phyloP scores from a whole-genome alignment of 192 early-diverging fungal species.

The Dimargaris cristalligena region DNA sequence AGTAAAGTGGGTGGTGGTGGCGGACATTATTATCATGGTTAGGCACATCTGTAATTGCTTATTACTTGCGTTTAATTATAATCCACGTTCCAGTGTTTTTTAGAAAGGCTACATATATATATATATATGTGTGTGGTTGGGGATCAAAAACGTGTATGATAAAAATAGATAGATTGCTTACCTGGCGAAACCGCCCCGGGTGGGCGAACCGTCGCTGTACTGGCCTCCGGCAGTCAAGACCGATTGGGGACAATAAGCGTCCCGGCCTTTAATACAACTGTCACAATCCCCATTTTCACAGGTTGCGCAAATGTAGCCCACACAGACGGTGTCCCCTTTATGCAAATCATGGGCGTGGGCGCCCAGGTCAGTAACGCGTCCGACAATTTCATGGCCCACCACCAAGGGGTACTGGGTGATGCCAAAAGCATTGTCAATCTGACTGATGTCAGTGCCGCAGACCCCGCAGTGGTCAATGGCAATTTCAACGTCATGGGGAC shows the following conservation, averaged over 20 bases:
- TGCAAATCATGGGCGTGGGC: slow-evolving; percentile 13
- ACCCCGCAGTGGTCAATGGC: slow-evolving; percentile 28
- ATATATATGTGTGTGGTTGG: too few species aligned
- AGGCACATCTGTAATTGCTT: too few species aligned
- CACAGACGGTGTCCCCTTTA: slow-evolving; percentile 32
- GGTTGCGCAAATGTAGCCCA: slow-evolving; percentile 15
- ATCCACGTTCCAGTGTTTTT: too few species aligned
- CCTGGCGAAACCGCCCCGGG: slow-evolving; percentile 18
- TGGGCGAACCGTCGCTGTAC: slow-evolving; percentile 12
- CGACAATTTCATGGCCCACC: slow-evolving; percentile 38
- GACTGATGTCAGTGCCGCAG: slow-evolving; percentile 13
- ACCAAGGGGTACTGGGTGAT: slow-evolving; percentile 22
- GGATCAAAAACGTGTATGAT: too few species aligned
- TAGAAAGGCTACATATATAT: too few species aligned
- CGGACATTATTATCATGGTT: too few species aligned
- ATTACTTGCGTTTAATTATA: too few species aligned
- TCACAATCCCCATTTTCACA: slow-evolving; percentile 14
- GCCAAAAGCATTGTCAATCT: slow-evolving; percentile 15
- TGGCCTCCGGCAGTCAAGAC: slow-evolving; percentile 8
- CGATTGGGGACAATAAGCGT: slow-evolving; percentile 3
- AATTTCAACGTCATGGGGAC: slow-evolving; percentile 29
- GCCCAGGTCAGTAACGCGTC: slow-evolving; percentile 25
- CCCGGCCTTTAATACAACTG: slow-evolving; percentile 12
- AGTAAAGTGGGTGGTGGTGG: too few species aligned
- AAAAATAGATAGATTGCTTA: too few species aligned